phyloP scores from a whole-genome alignment of 2,329 filamentous ascomycete species.

The Fusarium chaquense region DNA sequence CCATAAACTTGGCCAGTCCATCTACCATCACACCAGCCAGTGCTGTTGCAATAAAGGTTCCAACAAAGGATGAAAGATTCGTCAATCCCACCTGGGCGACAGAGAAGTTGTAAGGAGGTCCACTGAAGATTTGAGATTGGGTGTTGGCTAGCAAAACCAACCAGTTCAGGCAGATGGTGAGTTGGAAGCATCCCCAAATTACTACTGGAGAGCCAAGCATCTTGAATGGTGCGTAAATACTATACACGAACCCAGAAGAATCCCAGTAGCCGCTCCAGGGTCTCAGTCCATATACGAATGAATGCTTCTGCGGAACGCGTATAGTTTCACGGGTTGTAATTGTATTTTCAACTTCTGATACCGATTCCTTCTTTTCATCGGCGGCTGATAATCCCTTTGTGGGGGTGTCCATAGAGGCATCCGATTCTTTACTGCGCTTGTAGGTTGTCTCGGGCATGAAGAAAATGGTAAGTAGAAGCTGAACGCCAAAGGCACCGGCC shows the following conservation, averaged over 20 bases:
- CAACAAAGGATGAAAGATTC: not conserved
- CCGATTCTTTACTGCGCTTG: not conserved
- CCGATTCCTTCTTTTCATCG: fast-evolving
- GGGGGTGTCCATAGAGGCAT: fast-evolving
- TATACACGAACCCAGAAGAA: not conserved
- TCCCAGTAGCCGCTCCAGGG: constrained; percentile 1
- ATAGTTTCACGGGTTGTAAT: fast-evolving
- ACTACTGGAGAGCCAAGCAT: constrained; percentile 8
- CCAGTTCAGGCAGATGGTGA: not conserved
- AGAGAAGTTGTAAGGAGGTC: not conserved
- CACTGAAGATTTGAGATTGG: not conserved
- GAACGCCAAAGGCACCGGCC: not conserved
- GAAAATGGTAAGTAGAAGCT: not conserved
- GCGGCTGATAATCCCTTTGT: fast-evolving
- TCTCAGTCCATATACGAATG: not conserved
- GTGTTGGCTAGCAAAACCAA: not conserved
- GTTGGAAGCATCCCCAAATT: not conserved
- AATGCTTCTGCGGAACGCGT: fast-evolving
- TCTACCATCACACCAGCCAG: not conserved
- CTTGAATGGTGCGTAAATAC: not conserved
- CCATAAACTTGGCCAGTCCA: not conserved
- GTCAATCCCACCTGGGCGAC: not conserved
- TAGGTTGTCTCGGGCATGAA: constrained; percentile 7
- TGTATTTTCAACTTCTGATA: not conserved
- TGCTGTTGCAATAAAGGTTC: not conserved